Percentiles rank a stretch among this genome's conserved stretches.
Conservation (phyloP, 257 asterid species). For the Dorcoceras hygrometricum region DNA sequence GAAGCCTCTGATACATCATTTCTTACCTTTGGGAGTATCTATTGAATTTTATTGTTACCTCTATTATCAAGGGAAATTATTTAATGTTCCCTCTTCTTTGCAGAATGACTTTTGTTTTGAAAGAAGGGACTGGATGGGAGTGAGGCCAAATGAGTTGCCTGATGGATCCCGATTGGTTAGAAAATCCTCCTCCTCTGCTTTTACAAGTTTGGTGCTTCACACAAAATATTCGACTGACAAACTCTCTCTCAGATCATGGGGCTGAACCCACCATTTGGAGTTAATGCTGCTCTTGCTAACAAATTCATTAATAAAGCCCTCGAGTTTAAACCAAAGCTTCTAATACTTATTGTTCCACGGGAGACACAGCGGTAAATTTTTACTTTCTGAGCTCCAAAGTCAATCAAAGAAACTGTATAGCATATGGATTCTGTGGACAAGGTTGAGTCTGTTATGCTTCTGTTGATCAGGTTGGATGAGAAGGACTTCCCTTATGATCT, state of each 20-base stretch:
- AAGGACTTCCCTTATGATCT: slow-evolving; percentile 57
- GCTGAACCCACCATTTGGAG: slow-evolving; percentile 94
- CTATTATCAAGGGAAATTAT: neutral
- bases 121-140: slow-evolving; percentile 83
- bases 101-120: slow-evolving; percentile 81
- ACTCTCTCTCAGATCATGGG: slow-evolving; percentile 79
- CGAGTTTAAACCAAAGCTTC: slow-evolving; percentile 80
- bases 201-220: slow-evolving; percentile 16
- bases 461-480: slow-evolving; percentile 56
- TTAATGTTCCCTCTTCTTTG: slow-evolving; percentile 25
- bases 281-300: slow-evolving; percentile 71
- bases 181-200: slow-evolving; percentile 18
- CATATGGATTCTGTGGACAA: neutral
- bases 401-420: neutral
- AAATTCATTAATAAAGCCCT: slow-evolving; percentile 79
- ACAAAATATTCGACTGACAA: slow-evolving; percentile 14
- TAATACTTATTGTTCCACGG: slow-evolving; percentile 79
- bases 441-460: slow-evolving; percentile 1
- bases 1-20: neutral
- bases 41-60: neutral
- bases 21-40: neutral
- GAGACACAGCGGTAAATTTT: slow-evolving; percentile 59
- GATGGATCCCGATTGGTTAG: slow-evolving; percentile 77
- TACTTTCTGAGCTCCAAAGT: neutral
- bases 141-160: slow-evolving; percentile 54